Base-by-base conservation (phyloP, 371 early-diverging fungal genomes). In the Rhizomucor pusillus region DNA sequence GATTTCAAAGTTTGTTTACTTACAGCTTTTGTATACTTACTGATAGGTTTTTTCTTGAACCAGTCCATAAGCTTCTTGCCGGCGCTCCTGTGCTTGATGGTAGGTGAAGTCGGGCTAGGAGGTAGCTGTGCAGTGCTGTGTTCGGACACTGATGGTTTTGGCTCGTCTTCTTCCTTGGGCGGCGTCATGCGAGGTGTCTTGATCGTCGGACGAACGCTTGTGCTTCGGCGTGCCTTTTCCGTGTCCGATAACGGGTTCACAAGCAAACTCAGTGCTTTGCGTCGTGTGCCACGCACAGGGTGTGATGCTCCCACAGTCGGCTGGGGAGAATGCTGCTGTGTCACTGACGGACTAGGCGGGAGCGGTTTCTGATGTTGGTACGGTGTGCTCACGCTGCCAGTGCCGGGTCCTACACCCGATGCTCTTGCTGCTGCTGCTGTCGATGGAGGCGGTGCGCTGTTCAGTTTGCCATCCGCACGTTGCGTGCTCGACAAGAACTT, bases 41-140 rank as follows among this genome's bases (percentile, higher is more conserved):
- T 77, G 46, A 76, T 47, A 4, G 87, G 84, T 50, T 84, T 84
- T 65, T 81, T 80, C 41, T 86, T 80, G 49, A 87, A 71, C 87
- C 87, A 87, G 47, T 85, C 85, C 73, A 87, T 83, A 19, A 87
- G 66, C 60, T 86, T 85, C 48, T 83, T 84, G 20, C 84, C 86
- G 9, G 86, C 70, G 45, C 74, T 77, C 10, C 67, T 60, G 13
- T 67, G 75, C 16, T 67, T 67, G 48, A 34, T 41, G 25, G 47
- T 39, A 23, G 56, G 20, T 23, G 37, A 43, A 10, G 47, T 54
- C 39, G 54, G 54, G 46, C 54, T 54, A 13, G 54, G 54, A 23
- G 54, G 54, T 29, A 54, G 16, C 23, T 47, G 44, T 3, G 60
- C 56, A 1, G 61, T 43, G 43, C 55, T 62, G 16, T 73, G 73